Evolutionary conservation across 2,329 filamentous ascomycete genomes (phyloP).

Genomic region (Paecilomyces dactylethromorphus): DNA sequence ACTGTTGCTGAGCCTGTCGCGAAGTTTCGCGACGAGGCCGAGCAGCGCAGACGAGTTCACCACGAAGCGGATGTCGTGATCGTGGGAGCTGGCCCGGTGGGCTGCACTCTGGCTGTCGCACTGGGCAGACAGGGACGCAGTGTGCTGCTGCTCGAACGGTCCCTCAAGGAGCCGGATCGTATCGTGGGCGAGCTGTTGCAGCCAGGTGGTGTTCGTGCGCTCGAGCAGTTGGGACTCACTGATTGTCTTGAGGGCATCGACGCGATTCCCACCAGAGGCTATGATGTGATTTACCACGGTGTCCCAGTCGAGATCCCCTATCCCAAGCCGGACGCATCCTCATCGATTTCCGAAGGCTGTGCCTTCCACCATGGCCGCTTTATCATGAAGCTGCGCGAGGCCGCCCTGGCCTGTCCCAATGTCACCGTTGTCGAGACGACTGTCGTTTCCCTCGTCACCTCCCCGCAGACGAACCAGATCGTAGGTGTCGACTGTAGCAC

Average conservation of each 20-base stretch:
- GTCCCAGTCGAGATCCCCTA: constrained; percentile 72
- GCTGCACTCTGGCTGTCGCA: constrained; percentile 77
- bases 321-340: constrained; percentile 49
- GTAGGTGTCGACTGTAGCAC: constrained; percentile 76
- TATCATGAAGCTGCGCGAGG: constrained; percentile 70
- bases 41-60: constrained; percentile 46
- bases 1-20: constrained; percentile 9
- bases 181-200: constrained; percentile 95
- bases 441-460: constrained; percentile 67
- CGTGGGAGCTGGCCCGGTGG: constrained; percentile 84
- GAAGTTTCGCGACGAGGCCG: constrained; percentile 19
- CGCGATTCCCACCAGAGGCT: constrained; percentile 72
- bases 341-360: constrained; percentile 60
- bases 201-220: constrained; percentile 77
- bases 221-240: constrained; percentile 71
- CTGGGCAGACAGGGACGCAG: constrained; percentile 84
- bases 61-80: constrained; percentile 77
- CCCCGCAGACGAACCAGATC: constrained; percentile 62
- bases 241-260: constrained; percentile 87
- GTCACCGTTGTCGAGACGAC: constrained; percentile 90
- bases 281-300: constrained; percentile 78
- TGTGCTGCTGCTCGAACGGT: constrained; percentile 82
- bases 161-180: constrained; percentile 84
- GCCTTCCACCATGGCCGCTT: constrained; percentile 94
- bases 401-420: constrained; percentile 69